Base-by-base conservation (phyloP, 176 grass and related monocot genomes). In the Zea luxurians region DNA sequence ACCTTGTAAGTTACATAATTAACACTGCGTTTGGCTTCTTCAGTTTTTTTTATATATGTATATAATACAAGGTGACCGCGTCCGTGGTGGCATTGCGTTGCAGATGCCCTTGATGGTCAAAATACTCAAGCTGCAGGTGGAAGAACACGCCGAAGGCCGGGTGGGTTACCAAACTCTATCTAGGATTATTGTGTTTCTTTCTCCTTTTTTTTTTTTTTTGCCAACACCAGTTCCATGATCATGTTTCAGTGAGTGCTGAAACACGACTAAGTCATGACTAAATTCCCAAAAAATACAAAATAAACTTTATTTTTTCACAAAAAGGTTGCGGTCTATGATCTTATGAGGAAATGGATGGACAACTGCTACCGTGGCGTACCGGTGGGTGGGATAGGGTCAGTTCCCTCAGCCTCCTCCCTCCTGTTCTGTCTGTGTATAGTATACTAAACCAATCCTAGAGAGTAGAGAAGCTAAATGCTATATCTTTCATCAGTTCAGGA, bases 331-430 rank as follows among this genome's bases (percentile, higher is more conserved):
- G 50, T 80, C 8, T 87, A 78, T 43, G 83, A 93, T 54, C 88
- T 68, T n/a, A 64, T 93, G 15, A 80, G 61, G 52, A 93, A 88
- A 57, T 90, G 77, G 84, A 74, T 87, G 80, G 21, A 83, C 66
- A 90, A 86, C 5, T 88, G 83, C 73, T 87, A 79, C 70, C 89
- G 87, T 16, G 95, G 83, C 17, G 83, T 92, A 34, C 91, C 91
- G 52, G 82, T 94, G 12, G 95, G 95, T 72, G 89, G 91, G 4
- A 48, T 97, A 66, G 95, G 95, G 91, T 97, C 70, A 83, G 78
- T 72, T 48, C 10, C 10, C 20, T 53, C 61, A 47, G 61, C 42
- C 9, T 66, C 27, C 27, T 27, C 27, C 27, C 27, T 27, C 27
- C 27, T 27, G 27, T 27, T 27, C 27, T 27, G 27, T 65, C 40